Percentiles rank a stretch among this genome's conserved stretches.
Conservation (phyloP, 768 basidiomycete genomes). For the Boletellus sp. region DNA sequence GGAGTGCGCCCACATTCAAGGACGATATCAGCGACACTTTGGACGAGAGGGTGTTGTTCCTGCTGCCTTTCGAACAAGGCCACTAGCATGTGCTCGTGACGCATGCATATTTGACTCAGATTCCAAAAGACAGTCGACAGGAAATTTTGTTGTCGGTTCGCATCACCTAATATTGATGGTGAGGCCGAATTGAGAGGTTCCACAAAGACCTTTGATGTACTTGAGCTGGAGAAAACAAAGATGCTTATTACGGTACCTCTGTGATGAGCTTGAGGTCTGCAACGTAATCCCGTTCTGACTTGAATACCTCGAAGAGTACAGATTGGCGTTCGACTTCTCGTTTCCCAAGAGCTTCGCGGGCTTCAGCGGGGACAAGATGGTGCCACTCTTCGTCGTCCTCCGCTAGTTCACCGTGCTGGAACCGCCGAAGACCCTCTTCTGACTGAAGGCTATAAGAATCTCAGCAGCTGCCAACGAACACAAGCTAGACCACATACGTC, state of each 20-base stretch:
- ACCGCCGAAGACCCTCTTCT: constrained; percentile 59
- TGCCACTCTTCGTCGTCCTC: constrained; percentile 84
- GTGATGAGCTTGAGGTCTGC: constrained; percentile 68
- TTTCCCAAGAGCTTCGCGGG: constrained; percentile 66
- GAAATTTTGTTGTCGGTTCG: constrained; percentile 57
- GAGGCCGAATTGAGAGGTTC: constrained; percentile 54
- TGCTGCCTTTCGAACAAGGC: constrained; percentile 76
- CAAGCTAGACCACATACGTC: constrained; percentile 33
- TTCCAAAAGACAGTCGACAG: constrained; percentile 84
- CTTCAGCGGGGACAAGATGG: constrained; percentile 67
- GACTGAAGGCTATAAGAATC: constrained; percentile 47
- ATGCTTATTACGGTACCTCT: constrained; percentile 44
- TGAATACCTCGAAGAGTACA: constrained; percentile 84
- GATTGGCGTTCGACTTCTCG: constrained; percentile 83
- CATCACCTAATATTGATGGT: constrained; percentile 60
- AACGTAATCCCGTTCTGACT: constrained; percentile 87
- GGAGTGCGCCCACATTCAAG: constrained; percentile 57
- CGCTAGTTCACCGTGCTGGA: constrained; percentile 62
- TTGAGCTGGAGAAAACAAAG: constrained; percentile 1
- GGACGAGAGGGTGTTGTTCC: constrained; percentile 81
- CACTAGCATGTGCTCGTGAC: constrained; percentile 67
- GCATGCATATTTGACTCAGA: constrained; percentile 57
- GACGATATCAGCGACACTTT: constrained; percentile 81
- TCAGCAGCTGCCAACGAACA: constrained; percentile 9
- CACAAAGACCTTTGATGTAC: constrained; percentile 60